Conservation (phyloP, 1,284 basidiomycete genomes). For the Irpex sp. region DNA sequence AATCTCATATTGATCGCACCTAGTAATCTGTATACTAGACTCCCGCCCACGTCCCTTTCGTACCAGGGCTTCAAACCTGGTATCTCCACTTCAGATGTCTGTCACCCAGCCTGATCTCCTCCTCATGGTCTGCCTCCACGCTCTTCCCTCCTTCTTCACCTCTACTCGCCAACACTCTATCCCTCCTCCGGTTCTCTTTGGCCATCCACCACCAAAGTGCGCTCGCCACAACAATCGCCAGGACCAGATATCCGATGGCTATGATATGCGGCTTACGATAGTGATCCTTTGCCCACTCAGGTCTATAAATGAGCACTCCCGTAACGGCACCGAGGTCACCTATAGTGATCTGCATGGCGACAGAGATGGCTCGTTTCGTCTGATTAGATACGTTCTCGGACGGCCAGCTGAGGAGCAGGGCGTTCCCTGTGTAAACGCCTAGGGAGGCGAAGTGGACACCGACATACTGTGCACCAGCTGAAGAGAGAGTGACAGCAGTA, state of each 20-base stretch:
- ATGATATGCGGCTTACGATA: conserved; percentile 58
- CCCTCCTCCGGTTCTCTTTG: conserved; percentile 45
- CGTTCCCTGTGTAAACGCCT: conserved; percentile 58
- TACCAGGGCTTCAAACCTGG: background rate
- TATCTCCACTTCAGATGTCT: background rate
- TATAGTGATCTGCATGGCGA: conserved; percentile 64
- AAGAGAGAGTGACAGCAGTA: conserved; percentile 8
- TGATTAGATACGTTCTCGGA: conserved; percentile 70
- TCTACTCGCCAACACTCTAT: background rate
- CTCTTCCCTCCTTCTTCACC: background rate
- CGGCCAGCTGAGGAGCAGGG: conserved; percentile 56
- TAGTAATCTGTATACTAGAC: too few species aligned
- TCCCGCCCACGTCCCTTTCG: background rate
- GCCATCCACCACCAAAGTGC: conserved; percentile 48
- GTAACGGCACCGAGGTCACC: conserved; percentile 62
- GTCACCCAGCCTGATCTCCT: background rate
- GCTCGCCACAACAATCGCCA: conserved; percentile 40
- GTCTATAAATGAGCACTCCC: conserved; percentile 51
- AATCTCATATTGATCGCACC: too few species aligned
- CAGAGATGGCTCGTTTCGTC: conserved; percentile 61
- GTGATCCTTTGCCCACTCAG: conserved; percentile 38
- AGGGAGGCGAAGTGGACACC: conserved; percentile 53
- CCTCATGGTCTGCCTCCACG: background rate
- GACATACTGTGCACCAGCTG: conserved; percentile 51
- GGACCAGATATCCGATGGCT: conserved; percentile 51